phyloP scores from a whole-genome alignment of 371 early-diverging fungal species.

The Fennellomyces sp. region DNA sequence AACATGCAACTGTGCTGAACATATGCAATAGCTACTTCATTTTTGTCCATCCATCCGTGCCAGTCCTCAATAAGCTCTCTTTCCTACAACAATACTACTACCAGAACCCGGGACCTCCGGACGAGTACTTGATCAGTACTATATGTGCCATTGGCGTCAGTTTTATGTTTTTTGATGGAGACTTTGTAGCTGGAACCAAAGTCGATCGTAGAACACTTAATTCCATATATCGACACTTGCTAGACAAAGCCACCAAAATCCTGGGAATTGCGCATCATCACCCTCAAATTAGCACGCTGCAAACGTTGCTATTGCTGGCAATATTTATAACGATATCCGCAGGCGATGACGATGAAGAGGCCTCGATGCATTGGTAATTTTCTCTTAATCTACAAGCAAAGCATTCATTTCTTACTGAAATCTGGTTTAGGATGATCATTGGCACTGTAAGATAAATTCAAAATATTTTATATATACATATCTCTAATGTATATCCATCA shows the following conservation, averaged over 20 bases:
- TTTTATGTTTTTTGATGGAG: not conserved
- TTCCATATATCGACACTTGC: conserved; percentile 9
- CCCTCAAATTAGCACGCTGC: conserved; percentile 33
- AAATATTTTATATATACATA: too few relatives aligned
- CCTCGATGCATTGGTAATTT: conserved; percentile 4
- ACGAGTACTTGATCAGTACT: conserved; percentile 33
- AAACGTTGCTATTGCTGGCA: conserved; percentile 28
- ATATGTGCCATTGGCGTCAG: conserved; percentile 22
- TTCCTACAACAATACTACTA: conserved; percentile 43
- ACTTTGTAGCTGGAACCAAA: conserved; percentile 4
- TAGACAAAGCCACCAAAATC: conserved; percentile 19
- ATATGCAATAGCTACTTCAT: conserved; percentile 39
- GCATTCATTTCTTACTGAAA: not conserved
- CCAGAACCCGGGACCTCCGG: conserved; percentile 34
- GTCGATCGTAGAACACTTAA: conserved; percentile 5
- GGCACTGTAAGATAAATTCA: conserved; percentile 8
- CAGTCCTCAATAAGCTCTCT: conserved; percentile 39
- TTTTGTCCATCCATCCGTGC: conserved; percentile 24
- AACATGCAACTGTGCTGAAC: too few relatives aligned
- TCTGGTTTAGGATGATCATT: not conserved
- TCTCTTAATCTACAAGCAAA: too few relatives aligned
- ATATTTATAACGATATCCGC: conserved; percentile 16
- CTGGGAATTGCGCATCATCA: conserved; percentile 22
- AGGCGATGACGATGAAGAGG: conserved; percentile 7
- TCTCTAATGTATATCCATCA: too few relatives aligned